phyloP scores from a whole-genome alignment of 129 eudicot species.

The Glebionis coronaria region DNA sequence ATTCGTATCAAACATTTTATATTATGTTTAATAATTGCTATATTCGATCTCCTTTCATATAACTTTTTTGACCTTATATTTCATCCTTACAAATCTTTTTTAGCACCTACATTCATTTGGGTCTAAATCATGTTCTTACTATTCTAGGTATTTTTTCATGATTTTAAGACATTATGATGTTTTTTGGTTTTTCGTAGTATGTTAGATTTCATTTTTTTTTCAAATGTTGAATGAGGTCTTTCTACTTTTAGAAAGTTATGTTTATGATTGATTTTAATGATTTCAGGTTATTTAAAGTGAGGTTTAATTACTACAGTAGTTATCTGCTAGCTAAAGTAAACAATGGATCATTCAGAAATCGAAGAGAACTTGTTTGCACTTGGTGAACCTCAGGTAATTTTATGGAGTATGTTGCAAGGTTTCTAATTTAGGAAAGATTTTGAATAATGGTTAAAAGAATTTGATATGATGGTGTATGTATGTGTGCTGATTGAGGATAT shows the following conservation, averaged over 20 bases:
- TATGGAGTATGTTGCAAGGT: neutral
- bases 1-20: neutral
- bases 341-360: conserved; percentile 73
- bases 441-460: no score
- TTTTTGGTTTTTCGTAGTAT: no score
- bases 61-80: no score
- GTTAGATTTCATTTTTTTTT: neutral
- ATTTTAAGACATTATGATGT: no score
- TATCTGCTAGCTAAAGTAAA: conserved; percentile 23
- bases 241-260: neutral
- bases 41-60: no score
- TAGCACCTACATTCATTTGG: no score
- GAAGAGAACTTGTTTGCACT: conserved; percentile 73
- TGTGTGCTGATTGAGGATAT: conserved; percentile 25
- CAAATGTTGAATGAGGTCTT: neutral
- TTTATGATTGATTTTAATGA: neutral
- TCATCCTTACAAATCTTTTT: no score
- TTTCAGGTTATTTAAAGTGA: conserved; percentile 31
- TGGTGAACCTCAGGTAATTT: conserved; percentile 87
- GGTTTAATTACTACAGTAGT: neutral
- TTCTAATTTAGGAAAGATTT: conserved; percentile 1
- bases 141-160: no score
- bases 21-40: neutral
- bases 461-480: no score
- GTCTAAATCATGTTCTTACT: no score